Percentiles rank a stretch among this genome's conserved stretches.
Evolutionary conservation across 345 rosid genomes (phyloP).

Genomic region (Kernera saxatilis): DNA sequence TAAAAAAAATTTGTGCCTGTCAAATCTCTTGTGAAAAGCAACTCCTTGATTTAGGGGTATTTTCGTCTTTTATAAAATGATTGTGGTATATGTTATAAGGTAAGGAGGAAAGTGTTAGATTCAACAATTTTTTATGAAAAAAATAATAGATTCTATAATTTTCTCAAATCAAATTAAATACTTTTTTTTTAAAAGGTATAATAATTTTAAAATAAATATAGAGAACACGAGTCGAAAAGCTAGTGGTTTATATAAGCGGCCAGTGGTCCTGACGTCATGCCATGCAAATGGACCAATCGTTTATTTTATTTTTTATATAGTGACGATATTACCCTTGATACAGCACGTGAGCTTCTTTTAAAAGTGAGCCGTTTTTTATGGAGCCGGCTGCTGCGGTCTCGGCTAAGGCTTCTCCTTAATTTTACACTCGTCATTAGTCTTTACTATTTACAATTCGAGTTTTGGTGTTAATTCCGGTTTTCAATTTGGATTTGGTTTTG

Average conservation of each 20-base stretch:
- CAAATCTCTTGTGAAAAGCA: too few species aligned
- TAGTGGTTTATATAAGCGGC: constrained; percentile 9
- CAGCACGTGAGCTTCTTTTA: constrained; percentile 9
- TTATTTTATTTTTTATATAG: neutral
- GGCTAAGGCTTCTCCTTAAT: neutral
- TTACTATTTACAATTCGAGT: neutral
- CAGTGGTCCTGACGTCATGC: constrained; percentile 3
- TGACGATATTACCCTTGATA: constrained; percentile 1
- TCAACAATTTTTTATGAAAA: too few species aligned
- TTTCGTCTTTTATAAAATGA: too few species aligned
- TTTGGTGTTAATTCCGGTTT: neutral
- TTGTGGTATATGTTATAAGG: too few species aligned
- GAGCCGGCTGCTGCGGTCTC: neutral
- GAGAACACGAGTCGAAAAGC: constrained; percentile 13
- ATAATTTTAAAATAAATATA: neutral
- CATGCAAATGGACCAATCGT: neutral
- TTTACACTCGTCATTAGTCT: neutral
- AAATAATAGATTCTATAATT: too few species aligned
- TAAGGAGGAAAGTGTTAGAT: too few species aligned
- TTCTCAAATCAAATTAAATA: too few species aligned
- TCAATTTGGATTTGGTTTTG: neutral
- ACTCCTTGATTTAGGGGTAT: too few species aligned
- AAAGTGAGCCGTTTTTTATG: neutral
- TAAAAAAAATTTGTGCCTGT: too few species aligned
- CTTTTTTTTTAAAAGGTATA: neutral